These are phyloP conservation scores for Musa schizocarpa DNA, from an alignment of 176 grass and related monocot species.

Conservation along the genomic window DNA sequence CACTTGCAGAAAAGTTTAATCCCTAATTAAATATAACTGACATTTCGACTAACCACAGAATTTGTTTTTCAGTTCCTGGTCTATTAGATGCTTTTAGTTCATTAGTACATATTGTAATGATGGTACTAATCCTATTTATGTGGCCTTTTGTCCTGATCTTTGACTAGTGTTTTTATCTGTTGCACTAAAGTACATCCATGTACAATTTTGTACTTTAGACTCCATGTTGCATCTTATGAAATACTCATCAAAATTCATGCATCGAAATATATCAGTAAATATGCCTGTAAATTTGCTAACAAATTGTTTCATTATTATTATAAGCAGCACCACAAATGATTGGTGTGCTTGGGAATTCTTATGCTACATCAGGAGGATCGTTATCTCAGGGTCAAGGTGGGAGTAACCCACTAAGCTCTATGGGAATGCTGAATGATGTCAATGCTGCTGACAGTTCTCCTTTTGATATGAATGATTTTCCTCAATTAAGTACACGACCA, in stretches of 20 bases:
- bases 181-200: not conserved
- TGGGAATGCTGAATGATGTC: slow-evolving; percentile 86
- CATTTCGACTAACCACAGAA: not conserved
- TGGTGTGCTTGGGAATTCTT: slow-evolving; percentile 82
- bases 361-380: slow-evolving; percentile 62
- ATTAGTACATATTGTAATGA: not conserved
- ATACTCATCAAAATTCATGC: not conserved
- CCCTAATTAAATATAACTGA: too few relatives aligned
- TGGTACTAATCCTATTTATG: not conserved
- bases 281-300: not conserved
- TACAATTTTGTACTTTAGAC: not conserved
- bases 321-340: slow-evolving; percentile 56
- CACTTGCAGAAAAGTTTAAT: too few relatives aligned
- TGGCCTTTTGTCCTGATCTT: not conserved
- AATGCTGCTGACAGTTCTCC: slow-evolving; percentile 62
- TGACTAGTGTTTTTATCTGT: not conserved
- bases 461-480: slow-evolving; percentile 98
- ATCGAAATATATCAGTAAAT: not conserved
- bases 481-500: slow-evolving; percentile 83
- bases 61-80: not conserved
- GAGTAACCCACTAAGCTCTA: slow-evolving; percentile 70
- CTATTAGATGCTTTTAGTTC: not conserved
- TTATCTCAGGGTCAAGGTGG: slow-evolving; percentile 75
- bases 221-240: not conserved
- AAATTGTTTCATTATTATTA: slow-evolving; percentile 12